Evolutionary conservation across 208 protist species (phyloP).

Genomic region (Leishmania mexicana): DNA sequence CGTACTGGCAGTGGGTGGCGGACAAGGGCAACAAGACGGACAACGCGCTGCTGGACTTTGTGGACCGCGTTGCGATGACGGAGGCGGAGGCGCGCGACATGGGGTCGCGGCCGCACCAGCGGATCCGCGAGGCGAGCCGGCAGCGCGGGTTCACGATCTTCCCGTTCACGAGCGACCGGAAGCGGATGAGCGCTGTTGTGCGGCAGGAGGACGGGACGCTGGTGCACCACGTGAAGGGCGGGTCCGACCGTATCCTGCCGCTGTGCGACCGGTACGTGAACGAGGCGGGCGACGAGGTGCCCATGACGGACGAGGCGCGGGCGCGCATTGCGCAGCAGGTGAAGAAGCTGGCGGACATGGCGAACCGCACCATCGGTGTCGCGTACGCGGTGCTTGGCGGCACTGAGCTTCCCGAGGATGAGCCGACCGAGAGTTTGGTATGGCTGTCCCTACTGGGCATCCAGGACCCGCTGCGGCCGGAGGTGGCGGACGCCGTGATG

Average conservation of each 20-base stretch:
- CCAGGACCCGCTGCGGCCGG: slow-evolving; percentile 94
- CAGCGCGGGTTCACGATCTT: slow-evolving; percentile 65
- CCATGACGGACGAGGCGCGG: slow-evolving; percentile 39
- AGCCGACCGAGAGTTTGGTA: slow-evolving; percentile 73
- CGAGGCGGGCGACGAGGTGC: slow-evolving; percentile 49
- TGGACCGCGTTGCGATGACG: slow-evolving; percentile 52
- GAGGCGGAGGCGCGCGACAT: slow-evolving; percentile 32
- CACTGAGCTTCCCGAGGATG: slow-evolving; percentile 46
- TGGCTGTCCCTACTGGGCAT: slow-evolving; percentile 95
- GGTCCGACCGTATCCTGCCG: slow-evolving; percentile 88
- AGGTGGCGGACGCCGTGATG: slow-evolving; percentile 91
- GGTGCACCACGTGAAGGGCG: slow-evolving; percentile 91
- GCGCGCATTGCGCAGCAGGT: slow-evolving; percentile 51
- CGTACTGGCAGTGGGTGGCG: slow-evolving; percentile 63
- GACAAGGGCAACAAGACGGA: slow-evolving; percentile 91
- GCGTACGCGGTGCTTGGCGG: slow-evolving; percentile 41
- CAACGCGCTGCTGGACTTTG: slow-evolving; percentile 82
- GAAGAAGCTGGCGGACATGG: slow-evolving; percentile 43
- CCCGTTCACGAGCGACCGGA: slow-evolving; percentile 89
- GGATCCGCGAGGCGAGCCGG: slow-evolving; percentile 43
- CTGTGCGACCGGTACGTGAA: slow-evolving; percentile 76
- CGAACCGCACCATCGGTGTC: slow-evolving; percentile 81
- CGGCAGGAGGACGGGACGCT: slow-evolving; percentile 39
- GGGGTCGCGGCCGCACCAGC: slow-evolving; percentile 56
- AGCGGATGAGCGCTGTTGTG: slow-evolving; percentile 85